phyloP scores from a whole-genome alignment of 352 stramenopile species.

The Phytophthora meadii region DNA sequence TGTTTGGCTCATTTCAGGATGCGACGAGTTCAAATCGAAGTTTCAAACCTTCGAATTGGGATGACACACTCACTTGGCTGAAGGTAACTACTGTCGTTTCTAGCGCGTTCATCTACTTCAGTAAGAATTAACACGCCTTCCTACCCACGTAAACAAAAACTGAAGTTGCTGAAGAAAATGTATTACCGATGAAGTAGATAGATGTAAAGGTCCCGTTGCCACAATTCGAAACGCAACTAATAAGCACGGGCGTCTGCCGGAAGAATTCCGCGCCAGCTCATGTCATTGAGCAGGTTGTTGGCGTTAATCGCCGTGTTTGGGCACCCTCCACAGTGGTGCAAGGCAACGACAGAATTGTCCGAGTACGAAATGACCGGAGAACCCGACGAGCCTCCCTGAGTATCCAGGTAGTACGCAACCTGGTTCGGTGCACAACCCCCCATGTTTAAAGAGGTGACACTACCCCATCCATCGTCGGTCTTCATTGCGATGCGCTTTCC shows the following conservation, averaged over 20 bases:
- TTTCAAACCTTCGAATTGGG: slow-evolving; percentile 2
- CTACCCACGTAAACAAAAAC: no score
- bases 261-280: slow-evolving; percentile 48
- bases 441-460: slow-evolving; percentile 52
- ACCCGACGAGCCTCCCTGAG: slow-evolving; percentile 72
- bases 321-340: slow-evolving; percentile 83
- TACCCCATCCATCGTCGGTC: slow-evolving; percentile 40
- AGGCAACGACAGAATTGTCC: slow-evolving; percentile 68
- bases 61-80: neutral
- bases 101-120: no score
- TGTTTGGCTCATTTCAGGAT: neutral
- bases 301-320: slow-evolving; percentile 79
- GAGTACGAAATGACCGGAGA: slow-evolving; percentile 68
- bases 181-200: no score
- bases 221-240: no score
- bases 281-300: slow-evolving; percentile 62
- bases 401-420: slow-evolving; percentile 77
- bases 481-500: slow-evolving; percentile 79
- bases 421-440: slow-evolving; percentile 58
- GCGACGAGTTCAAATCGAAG: neutral
- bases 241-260: slow-evolving; percentile 46
- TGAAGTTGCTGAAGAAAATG: no score
- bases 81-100: neutral
- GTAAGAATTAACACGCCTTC: neutral
- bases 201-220: no score